Conservation (phyloP, 2,329 filamentous ascomycete species). For the Apiospora marii region DNA sequence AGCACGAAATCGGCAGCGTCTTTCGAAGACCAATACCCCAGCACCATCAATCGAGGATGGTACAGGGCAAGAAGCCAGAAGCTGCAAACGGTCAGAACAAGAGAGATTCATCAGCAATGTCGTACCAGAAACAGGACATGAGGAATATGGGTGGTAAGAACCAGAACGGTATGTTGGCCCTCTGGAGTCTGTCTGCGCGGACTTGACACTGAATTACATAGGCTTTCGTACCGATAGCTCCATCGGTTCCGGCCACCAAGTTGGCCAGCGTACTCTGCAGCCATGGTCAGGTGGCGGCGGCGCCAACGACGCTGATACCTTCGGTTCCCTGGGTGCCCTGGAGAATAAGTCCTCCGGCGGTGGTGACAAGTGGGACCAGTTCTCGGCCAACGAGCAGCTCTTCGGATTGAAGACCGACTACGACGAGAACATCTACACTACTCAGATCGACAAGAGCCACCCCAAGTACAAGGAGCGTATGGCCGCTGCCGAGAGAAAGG, state of each 20-base stretch:
- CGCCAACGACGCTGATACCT: conserved; percentile 71
- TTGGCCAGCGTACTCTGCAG: conserved; percentile 78
- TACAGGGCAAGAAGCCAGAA: conserved; percentile 43
- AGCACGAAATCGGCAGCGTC: conserved; percentile 9
- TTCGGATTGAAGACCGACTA: conserved; percentile 92
- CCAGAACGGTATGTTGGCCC: conserved; percentile 46
- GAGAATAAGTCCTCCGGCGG: conserved; percentile 60
- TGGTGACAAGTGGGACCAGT: conserved; percentile 83
- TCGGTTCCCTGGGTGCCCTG: conserved; percentile 45
- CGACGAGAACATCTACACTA: conserved; percentile 95
- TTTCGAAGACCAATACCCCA: conserved; percentile 25
- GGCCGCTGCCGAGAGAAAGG: conserved; percentile 82
- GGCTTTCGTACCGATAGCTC: conserved; percentile 87
- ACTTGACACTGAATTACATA: conserved; percentile 12
- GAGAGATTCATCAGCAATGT: conserved; percentile 40
- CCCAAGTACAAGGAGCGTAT: conserved; percentile 82
- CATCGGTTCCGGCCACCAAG: conserved; percentile 77
- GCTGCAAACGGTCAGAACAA: conserved; percentile 41
- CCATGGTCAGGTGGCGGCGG: conserved; percentile 83
- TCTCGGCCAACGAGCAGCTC: conserved; percentile 84
- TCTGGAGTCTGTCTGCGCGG: conserved; percentile 47
- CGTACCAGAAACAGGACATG: conserved; percentile 42
- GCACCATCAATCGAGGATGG: conserved; percentile 41
- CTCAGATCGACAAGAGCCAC: conserved; percentile 82
- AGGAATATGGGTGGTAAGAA: conserved; percentile 38